Conservation (phyloP, 129 eudicot genomes). For the Helichrysum umbraculigerum region DNA sequence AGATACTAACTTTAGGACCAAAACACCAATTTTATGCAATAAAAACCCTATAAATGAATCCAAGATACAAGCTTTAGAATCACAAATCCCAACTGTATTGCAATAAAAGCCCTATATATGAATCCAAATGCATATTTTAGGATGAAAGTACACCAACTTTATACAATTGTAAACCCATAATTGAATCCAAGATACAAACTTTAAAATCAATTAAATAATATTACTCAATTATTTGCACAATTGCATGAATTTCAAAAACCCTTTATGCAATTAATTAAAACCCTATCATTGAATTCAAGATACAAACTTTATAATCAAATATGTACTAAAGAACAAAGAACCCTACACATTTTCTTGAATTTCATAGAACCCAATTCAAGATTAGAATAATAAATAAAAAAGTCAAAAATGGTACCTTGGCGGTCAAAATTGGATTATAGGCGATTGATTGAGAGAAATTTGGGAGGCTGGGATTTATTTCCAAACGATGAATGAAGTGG, state of each 20-base stretch:
- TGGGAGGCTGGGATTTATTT: conserved; percentile 24
- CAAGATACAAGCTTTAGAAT: no score
- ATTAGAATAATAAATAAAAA: not conserved
- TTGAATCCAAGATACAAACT: not conserved
- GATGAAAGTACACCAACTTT: not conserved
- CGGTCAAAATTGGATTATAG: conserved; percentile 6
- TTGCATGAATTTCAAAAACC: not conserved
- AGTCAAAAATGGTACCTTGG: conserved; percentile 1
- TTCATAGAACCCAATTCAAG: conserved; percentile 15
- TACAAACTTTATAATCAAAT: not conserved
- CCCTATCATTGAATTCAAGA: not conserved
- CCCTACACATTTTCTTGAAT: conserved; percentile 11
- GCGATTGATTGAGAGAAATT: not conserved
- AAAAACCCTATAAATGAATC: no score
- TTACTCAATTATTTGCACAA: not conserved
- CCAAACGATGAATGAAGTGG: conserved; percentile 1
- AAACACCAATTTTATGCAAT: not conserved
- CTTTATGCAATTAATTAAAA: not conserved
- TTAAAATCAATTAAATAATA: not conserved
- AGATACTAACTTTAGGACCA: not conserved
- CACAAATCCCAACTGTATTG: conserved; percentile 16
- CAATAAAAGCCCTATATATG: conserved; percentile 19
- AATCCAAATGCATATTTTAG: conserved; percentile 20
- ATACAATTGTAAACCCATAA: not conserved
- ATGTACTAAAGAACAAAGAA: not conserved